Conservation (phyloP, 805 yeast genomes). For the Suhomyces vadensis region DNA sequence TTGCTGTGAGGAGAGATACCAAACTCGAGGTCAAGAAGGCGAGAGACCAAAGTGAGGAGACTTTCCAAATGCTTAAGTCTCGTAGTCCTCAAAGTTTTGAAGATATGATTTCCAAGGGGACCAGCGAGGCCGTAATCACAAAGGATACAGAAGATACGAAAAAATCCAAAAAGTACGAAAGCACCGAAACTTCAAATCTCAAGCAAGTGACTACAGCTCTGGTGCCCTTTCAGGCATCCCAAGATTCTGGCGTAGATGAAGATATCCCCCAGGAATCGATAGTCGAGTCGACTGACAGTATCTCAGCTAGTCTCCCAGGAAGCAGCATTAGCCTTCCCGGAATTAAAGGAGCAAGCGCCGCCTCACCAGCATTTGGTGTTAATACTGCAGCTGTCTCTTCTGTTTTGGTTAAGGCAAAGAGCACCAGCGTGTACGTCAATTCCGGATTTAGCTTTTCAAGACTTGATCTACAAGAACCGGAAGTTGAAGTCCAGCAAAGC, state of each 20-base stretch:
- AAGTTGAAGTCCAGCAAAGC: not conserved
- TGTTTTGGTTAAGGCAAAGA: not conserved
- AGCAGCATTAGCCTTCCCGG: not conserved
- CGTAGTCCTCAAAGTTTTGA: not conserved
- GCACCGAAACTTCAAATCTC: no score
- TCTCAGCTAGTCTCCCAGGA: not conserved
- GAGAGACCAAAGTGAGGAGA: not conserved
- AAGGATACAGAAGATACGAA: not conserved
- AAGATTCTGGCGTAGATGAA: no score
- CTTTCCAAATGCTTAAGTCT: not conserved
- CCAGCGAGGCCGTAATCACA: not conserved
- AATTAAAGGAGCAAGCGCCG: no score
- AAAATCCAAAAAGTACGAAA: no score
- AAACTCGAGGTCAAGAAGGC: not conserved
- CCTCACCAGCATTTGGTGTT: no score
- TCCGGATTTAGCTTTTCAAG: not conserved
- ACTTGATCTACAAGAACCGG: not conserved
- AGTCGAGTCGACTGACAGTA: not conserved
- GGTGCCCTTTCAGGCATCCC: no score
- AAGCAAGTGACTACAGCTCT: no score
- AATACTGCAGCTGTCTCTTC: not conserved
- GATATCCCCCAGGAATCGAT: not conserved
- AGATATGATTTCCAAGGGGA: not conserved
- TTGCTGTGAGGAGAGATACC: not conserved
- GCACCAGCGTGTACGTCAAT: not conserved